Evolutionary conservation across 768 basidiomycete species (phyloP), one percentile per base, ranked within the genome.

Genomic region (Chiua virens): DNA sequence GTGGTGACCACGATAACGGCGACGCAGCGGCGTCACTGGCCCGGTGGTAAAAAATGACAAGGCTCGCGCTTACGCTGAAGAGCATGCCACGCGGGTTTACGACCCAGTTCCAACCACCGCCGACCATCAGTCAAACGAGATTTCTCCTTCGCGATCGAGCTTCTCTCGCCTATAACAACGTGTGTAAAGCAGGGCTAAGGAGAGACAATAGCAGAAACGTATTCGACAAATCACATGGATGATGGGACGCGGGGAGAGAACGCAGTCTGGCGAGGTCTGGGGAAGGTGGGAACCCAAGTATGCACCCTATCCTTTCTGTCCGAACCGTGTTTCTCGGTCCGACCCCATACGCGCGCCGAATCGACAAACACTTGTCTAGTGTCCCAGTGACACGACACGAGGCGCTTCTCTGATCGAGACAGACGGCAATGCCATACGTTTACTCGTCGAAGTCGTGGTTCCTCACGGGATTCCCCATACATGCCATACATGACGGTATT

Each of bases 171-270:
- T 52, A 60, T 8, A 63, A 72, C 14, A 73, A 76, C 54, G 61
- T 65, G 1, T 50, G 53, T 15, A 70, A 63, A 35, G 72, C 68
- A 2, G 70, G 70, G 2, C 4, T 59, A 70, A 50, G 89, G 92
- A 50, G 89, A 92, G 69, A 90, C 89, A 1, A 77, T 92, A 2
- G 91, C 92, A 14, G 90, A 92, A 68, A 91, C 87, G 4, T n/a
- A n/a, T 56, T 75, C 39, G 79, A 85, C 56, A 66, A 72, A 89
- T 92, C 2, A 76, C 73, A 27, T 27, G 25, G 25, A n/a, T n/a
- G n/a, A 44, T 92, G 90, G 88, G 81, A 75, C n/a, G 78, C 25
- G 83, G 55, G 73, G 79, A 34, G 86, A 85, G 3, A 73, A 75
- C 43, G 87, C 88, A 18, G 74, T 65, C 3, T 91, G 89, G 60